Evolutionary conservation across 495 filamentous ascomycete genomes (phyloP).

Genomic region (Penicillium manginii): DNA sequence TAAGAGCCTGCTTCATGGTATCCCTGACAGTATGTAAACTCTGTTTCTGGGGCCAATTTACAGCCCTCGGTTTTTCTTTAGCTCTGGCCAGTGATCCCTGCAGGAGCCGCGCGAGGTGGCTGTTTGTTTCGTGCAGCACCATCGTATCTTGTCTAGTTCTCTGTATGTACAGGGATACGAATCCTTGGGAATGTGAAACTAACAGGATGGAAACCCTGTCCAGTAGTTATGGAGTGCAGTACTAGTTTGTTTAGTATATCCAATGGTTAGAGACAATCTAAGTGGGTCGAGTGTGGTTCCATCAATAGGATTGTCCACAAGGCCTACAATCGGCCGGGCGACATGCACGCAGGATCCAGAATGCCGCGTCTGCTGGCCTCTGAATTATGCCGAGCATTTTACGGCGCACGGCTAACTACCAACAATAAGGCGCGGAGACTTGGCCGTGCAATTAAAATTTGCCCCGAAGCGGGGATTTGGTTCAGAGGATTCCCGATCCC

Average conservation of each 20-base stretch:
- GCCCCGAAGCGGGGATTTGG: not conserved
- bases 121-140: not conserved
- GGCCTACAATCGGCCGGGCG: too few relatives aligned
- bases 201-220: not conserved
- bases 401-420: not conserved
- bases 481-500: not conserved
- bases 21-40: not conserved
- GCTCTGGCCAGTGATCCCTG: not conserved
- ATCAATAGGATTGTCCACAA: not conserved
- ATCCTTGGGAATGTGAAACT: not conserved
- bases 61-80: not conserved
- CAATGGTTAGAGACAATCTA: not conserved
- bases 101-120: not conserved
- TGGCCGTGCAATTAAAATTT: not conserved
- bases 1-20: not conserved
- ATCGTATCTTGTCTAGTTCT: not conserved
- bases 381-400: not conserved
- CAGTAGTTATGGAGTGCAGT: not conserved
- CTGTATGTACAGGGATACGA: not conserved
- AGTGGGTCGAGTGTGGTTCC: not conserved
- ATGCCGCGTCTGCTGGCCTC: not conserved
- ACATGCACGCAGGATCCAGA: not conserved
- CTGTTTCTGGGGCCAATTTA: not conserved
- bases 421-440: not conserved
- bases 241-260: not conserved